A percentile compares a stretch with the other conserved stretches of the same genome.
Conservation (phyloP, 2,329 filamentous ascomycete species). For the Pyricularia grisea region DNA sequence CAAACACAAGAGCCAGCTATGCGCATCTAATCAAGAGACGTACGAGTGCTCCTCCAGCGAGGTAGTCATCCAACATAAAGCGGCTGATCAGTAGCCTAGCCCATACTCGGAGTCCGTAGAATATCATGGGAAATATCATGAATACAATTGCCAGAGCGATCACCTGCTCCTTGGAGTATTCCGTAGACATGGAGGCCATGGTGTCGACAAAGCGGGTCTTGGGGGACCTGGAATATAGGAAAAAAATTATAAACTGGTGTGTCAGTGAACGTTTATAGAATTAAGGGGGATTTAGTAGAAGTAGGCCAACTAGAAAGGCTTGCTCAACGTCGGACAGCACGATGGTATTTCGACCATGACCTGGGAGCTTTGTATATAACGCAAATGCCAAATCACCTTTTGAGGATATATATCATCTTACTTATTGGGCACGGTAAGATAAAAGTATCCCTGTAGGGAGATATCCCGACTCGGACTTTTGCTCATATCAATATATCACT, state of each 20-base stretch:
- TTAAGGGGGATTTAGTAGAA: not conserved
- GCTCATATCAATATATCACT: not conserved
- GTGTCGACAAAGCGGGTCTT: not conserved
- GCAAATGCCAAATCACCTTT: not conserved
- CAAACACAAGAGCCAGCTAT: not conserved
- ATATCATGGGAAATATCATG: not conserved
- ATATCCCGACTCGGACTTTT: not conserved
- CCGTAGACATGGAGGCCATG: not conserved
- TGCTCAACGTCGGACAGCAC: not conserved
- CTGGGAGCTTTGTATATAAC: not conserved
- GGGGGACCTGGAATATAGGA: not conserved
- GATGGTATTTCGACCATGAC: not conserved
- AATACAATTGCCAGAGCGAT: not conserved
- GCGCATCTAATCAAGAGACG: not conserved
- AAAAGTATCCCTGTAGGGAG: not conserved
- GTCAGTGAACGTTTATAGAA: not conserved
- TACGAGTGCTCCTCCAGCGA: not conserved
- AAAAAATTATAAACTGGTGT: not conserved
- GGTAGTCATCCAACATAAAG: not conserved
- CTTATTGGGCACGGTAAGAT: not conserved
- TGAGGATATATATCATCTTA: not conserved
- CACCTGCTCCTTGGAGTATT: not conserved
- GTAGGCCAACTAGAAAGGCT: not conserved
- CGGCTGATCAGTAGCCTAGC: not conserved
- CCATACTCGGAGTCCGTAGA: conserved; percentile 1